These are phyloP conservation scores for Pythium vanterpoolii DNA, from an alignment of 352 stramenopile species.

Conservation along the genomic window DNA sequence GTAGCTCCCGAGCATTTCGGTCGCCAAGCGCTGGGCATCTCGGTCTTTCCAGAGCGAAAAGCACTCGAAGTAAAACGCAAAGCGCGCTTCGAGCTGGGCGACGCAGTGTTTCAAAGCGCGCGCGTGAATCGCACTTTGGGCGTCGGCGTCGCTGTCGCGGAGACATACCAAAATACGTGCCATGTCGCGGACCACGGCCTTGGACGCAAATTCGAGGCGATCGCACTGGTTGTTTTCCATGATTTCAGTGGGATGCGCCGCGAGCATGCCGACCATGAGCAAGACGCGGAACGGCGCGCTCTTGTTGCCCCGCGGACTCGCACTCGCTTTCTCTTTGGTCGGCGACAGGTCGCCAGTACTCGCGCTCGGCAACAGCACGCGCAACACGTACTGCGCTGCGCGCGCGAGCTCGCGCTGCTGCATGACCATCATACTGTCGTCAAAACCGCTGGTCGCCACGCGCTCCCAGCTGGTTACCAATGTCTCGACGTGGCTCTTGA, in stretches of 20 bases:
- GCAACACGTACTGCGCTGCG: slow-evolving; percentile 47
- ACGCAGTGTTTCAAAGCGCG: slow-evolving; percentile 43
- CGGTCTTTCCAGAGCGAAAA: slow-evolving; percentile 61
- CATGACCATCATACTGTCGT: slow-evolving; percentile 60
- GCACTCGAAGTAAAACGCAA: slow-evolving; percentile 65
- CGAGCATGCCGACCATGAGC: slow-evolving; percentile 72
- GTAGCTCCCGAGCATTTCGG: slow-evolving; percentile 55
- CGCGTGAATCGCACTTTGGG: slow-evolving; percentile 17
- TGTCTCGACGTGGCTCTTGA: slow-evolving; percentile 32
- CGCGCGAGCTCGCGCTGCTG: slow-evolving; percentile 50
- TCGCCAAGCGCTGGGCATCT: slow-evolving; percentile 49
- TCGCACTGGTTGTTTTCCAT: slow-evolving; percentile 49
- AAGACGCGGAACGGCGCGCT: slow-evolving; percentile 54
- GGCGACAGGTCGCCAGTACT: slow-evolving; percentile 12
- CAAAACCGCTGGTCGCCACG: slow-evolving; percentile 39
- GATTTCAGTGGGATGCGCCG: slow-evolving; percentile 58
- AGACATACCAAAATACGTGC: slow-evolving; percentile 33
- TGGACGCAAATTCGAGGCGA: slow-evolving; percentile 43
- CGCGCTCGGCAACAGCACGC: slow-evolving; percentile 42
- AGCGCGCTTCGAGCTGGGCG: slow-evolving; percentile 42
- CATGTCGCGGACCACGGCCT: slow-evolving; percentile 38
- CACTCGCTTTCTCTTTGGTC: background rate
- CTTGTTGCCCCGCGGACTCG: slow-evolving; percentile 26
- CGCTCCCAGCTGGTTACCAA: slow-evolving; percentile 44
- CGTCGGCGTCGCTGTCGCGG: slow-evolving; percentile 12